Conservation (phyloP, 2,329 filamentous ascomycete genomes). For the Penicillium sp. region DNA sequence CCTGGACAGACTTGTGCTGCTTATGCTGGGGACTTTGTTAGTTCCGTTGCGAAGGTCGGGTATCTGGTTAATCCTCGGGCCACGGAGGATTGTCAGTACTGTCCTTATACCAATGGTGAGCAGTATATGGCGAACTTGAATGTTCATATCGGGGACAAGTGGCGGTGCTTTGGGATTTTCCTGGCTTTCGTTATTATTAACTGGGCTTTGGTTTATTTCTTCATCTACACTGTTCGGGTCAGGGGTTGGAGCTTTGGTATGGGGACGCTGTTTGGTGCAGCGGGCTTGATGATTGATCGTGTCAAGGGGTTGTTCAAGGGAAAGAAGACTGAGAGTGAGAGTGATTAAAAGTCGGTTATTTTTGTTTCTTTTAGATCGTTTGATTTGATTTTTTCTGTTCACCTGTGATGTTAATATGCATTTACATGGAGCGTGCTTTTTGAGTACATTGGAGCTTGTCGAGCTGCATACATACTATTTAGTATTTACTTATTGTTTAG, state of each 20-base stretch:
- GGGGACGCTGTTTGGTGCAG: slow-evolving; percentile 51
- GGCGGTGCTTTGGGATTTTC: slow-evolving; percentile 70
- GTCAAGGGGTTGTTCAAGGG: slow-evolving; percentile 29
- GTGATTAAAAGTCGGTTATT: slow-evolving; percentile 11
- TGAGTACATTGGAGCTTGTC: neutral
- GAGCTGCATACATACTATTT: neutral
- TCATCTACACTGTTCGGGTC: slow-evolving; percentile 69
- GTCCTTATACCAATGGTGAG: slow-evolving; percentile 61
- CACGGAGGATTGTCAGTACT: slow-evolving; percentile 63
- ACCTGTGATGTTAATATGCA: slow-evolving; percentile 17
- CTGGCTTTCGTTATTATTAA: slow-evolving; percentile 67
- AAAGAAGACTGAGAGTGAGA: slow-evolving; percentile 23
- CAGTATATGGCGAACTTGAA: slow-evolving; percentile 63
- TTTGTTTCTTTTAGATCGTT: neutral
- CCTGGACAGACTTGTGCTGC: slow-evolving; percentile 59
- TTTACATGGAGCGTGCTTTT: slow-evolving; percentile 20
- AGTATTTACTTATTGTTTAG: no score
- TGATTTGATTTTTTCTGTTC: neutral
- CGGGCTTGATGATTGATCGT: slow-evolving; percentile 43
- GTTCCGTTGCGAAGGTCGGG: slow-evolving; percentile 48
- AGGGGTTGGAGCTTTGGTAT: slow-evolving; percentile 68
- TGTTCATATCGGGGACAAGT: slow-evolving; percentile 58
- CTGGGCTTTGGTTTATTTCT: slow-evolving; percentile 70
- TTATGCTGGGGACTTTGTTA: slow-evolving; percentile 62
- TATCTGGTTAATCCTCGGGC: slow-evolving; percentile 62